These are phyloP conservation scores for Poa pratensis DNA, from an alignment of 176 grass and related monocot species.

Conservation along the genomic window DNA sequence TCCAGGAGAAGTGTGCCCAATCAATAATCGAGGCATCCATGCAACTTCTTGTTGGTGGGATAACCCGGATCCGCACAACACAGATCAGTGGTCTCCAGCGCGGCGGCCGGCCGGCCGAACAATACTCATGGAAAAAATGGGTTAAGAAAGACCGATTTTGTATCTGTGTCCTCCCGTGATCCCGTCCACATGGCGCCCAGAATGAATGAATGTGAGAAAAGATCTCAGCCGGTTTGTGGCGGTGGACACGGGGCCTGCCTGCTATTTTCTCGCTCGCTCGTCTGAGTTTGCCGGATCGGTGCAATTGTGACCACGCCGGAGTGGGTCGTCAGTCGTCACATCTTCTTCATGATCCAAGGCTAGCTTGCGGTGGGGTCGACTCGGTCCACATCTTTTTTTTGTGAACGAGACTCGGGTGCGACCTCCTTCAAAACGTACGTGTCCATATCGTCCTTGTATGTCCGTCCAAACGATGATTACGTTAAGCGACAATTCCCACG, in stretches of 20 bases:
- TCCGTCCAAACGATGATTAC: not conserved
- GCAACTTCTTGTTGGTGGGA: not conserved
- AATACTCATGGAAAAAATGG: not conserved
- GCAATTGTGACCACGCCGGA: not conserved
- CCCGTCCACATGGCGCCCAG: too few relatives aligned
- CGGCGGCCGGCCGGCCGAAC: not conserved
- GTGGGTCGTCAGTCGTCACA: not conserved
- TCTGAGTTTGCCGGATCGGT: not conserved
- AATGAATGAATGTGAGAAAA: not conserved
- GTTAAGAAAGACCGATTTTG: slow-evolving; percentile 28
- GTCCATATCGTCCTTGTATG: not conserved
- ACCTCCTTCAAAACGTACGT: not conserved
- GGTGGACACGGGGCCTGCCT: not conserved
- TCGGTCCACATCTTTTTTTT: slow-evolving; percentile 7
- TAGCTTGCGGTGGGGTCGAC: not conserved
- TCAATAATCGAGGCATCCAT: not conserved
- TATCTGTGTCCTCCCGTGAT: not conserved
- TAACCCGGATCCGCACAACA: not conserved
- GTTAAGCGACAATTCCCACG: not conserved
- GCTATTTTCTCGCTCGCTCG: not conserved
- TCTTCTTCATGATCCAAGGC: not conserved
- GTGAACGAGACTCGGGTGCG: not conserved
- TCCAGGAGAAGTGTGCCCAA: not conserved
- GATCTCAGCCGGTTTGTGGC: not conserved
- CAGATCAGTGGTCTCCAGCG: not conserved